Evolutionary conservation across 805 yeast species (phyloP), one percentile per base, ranked within the genome.

Genomic region (Wickerhamomyces alni): DNA sequence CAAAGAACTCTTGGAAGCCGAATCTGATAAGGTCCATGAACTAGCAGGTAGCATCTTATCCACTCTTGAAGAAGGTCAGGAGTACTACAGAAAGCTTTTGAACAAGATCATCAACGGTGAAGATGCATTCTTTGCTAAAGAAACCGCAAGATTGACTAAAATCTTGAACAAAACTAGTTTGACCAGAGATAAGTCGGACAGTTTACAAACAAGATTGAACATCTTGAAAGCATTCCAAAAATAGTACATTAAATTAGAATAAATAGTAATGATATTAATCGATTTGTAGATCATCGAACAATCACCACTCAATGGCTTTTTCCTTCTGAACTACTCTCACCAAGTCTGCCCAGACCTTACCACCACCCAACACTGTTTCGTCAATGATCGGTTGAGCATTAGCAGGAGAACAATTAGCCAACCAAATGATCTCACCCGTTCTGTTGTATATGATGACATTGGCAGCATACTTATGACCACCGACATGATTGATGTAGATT

Each of bases 391-490:
- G 81, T 41, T 72, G 70, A 18, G 82, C 84, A 52, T 87, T 85
- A 37, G 70, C 69, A 4, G 98, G 98, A 3, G 75, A 70, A 40
- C 94, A 82, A 44, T 91, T 72, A 1, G 95, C 99, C 55, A 87
- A 66, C 97, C 97, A 88, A 22, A 88, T 74, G 42, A 81, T 79
- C 48, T 85, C 84, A 6, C 93, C 94, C 10, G 75, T 52, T 46
- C 72, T 78, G 47, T 79, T 63, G 56, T 87, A 88, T 13, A 91
- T 75, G 37, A 87, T 70, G 3, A 87, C 84, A 58, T 91, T 91
- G 2, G 97, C 97, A 1, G 93, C 87, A 61, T 69, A 93, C 60
- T 93, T 93, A 63, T 91, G 99, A 5, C 98, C 98, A 7, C 99
- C 99, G 21, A 91, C 84, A 59, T 91, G 99, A 54, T 86, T 88